phyloP scores from a whole-genome alignment of 495 filamentous ascomycete species.

The Barbatosphaeria neglecta region DNA sequence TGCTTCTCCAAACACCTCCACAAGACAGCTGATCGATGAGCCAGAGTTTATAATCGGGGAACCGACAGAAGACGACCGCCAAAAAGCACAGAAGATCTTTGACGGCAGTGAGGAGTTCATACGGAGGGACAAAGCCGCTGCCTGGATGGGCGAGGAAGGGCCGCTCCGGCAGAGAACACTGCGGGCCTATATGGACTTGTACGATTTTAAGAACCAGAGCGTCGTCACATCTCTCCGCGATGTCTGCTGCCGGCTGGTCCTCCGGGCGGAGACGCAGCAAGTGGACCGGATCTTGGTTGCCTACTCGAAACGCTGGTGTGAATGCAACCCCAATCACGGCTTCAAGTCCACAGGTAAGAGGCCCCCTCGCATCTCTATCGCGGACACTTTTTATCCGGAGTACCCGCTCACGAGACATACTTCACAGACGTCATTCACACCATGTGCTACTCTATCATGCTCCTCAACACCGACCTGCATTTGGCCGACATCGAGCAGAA shows the following conservation, averaged over 20 bases:
- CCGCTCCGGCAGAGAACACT: slow-evolving; percentile 53
- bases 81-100: slow-evolving; percentile 70
- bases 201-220: slow-evolving; percentile 73
- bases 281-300: slow-evolving; percentile 87
- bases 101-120: slow-evolving; percentile 77
- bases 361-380: background rate
- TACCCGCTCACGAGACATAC: slow-evolving; percentile 1
- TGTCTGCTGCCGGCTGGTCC: slow-evolving; percentile 69
- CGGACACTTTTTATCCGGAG: too few species aligned
- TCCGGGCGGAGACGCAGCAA: slow-evolving; percentile 92
- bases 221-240: slow-evolving; percentile 68
- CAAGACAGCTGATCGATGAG: too few species aligned
- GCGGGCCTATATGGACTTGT: slow-evolving; percentile 83
- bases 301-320: slow-evolving; percentile 81
- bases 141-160: slow-evolving; percentile 78
- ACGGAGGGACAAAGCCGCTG: slow-evolving; percentile 62
- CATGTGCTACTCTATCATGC: slow-evolving; percentile 87
- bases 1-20: slow-evolving; percentile 19
- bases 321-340: slow-evolving; percentile 87
- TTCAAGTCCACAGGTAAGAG: slow-evolving; percentile 76
- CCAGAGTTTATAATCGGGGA: slow-evolving; percentile 33
- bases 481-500: slow-evolving; percentile 88
- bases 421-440: slow-evolving; percentile 83
- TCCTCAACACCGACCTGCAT: slow-evolving; percentile 94
- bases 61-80: slow-evolving; percentile 54